These are phyloP conservation scores for Stenogyne calaminthoides DNA, from an alignment of 305 asterid genomes.

Conservation along the genomic window DNA sequence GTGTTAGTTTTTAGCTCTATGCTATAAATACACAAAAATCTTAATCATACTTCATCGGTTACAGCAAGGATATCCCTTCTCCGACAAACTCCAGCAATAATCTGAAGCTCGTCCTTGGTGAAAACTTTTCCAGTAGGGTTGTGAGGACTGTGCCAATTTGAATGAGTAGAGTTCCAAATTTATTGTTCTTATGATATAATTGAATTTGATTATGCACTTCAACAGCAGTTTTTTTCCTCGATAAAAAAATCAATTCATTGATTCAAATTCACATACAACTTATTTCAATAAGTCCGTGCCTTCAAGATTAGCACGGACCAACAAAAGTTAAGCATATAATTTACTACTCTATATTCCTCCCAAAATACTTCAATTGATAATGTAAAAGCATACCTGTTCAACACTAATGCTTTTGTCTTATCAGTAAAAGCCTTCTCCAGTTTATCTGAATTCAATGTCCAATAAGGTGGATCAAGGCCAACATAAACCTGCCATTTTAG, in stretches of 20 bases:
- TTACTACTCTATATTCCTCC: too few relatives aligned
- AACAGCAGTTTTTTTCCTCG: background rate
- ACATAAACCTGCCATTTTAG: slow-evolving; percentile 65
- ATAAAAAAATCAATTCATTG: background rate
- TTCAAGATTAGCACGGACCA: slow-evolving; percentile 11
- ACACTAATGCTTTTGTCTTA: slow-evolving; percentile 73
- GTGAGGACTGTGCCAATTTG: slow-evolving; percentile 76
- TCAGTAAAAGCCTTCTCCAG: slow-evolving; percentile 57
- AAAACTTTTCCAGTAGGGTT: slow-evolving; percentile 94
- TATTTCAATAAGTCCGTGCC: background rate
- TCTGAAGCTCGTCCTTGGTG: slow-evolving; percentile 73
- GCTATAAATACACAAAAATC: slow-evolving; percentile 6
- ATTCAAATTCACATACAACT: background rate
- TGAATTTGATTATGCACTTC: background rate
- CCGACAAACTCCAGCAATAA: slow-evolving; percentile 80
- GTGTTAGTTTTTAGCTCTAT: background rate
- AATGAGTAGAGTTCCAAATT: slow-evolving; percentile 38
- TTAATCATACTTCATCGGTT: slow-evolving; percentile 81
- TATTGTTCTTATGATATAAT: background rate
- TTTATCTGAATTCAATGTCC: slow-evolving; percentile 64
- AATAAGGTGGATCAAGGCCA: slow-evolving; percentile 79
- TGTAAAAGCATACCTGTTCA: slow-evolving; percentile 63
- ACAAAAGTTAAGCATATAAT: background rate
- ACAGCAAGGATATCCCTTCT: slow-evolving; percentile 71
- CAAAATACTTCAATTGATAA: background rate